Conservation (phyloP, 768 basidiomycete genomes). For the Lentinula lateritia region DNA sequence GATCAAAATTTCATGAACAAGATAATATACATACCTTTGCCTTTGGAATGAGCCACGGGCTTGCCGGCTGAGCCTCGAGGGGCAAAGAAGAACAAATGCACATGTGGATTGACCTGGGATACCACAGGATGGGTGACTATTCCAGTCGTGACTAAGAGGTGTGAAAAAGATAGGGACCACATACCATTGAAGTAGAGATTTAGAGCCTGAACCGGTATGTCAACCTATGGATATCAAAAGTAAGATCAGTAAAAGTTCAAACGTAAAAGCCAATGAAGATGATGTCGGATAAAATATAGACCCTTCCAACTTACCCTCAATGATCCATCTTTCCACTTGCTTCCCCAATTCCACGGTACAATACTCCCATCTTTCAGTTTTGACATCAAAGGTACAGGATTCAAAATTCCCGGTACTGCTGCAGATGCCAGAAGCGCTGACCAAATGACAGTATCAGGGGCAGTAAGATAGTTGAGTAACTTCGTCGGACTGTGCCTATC, state of each 20-base stretch:
- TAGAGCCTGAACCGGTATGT: conserved; percentile 87
- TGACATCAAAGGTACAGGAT: conserved; percentile 94
- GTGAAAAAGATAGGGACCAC: not conserved
- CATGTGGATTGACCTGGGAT: conserved; percentile 88
- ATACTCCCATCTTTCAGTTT: conserved; percentile 76
- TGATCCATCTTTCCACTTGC: conserved; percentile 90
- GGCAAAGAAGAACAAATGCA: conserved; percentile 94
- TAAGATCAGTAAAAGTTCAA: conserved; percentile 1
- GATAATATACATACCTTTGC: conserved; percentile 58
- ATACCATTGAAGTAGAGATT: conserved; percentile 87
- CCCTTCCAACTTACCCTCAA: conserved; percentile 33
- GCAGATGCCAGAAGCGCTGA: conserved; percentile 81
- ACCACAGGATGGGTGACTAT: conserved; percentile 89
- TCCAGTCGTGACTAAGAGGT: conserved; percentile 2
- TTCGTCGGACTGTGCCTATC: conserved; percentile 94
- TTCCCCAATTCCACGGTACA: conserved; percentile 93
- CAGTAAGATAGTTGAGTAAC: conserved; percentile 89
- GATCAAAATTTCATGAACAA: not conserved
- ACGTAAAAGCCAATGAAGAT: conserved; percentile 5
- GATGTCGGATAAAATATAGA: conserved; percentile 2
- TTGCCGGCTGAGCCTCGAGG: conserved; percentile 84
- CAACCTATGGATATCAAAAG: conserved; percentile 52
- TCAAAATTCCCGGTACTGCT: conserved; percentile 92
- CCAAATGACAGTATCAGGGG: conserved; percentile 90
- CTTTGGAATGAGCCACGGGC: conserved; percentile 91